Evolutionary conservation across 1,139 yeast genomes (phyloP).

Genomic region (Pichia sp.): DNA sequence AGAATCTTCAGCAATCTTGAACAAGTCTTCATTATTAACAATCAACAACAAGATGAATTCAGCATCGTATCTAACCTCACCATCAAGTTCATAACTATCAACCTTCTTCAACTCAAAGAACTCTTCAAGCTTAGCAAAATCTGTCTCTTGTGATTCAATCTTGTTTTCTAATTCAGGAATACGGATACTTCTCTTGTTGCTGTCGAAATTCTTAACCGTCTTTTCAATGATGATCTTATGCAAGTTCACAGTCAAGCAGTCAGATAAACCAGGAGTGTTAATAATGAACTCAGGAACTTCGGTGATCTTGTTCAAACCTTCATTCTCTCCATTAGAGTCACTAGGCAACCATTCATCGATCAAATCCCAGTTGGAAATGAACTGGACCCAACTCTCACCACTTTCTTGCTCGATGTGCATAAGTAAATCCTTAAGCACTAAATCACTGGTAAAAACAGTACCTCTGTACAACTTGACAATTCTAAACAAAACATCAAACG

Average conservation of each 20-base stretch:
- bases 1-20: constrained; percentile 35
- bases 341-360: constrained; percentile 40
- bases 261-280: constrained; percentile 36
- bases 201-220: constrained; percentile 42
- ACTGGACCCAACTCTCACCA: constrained; percentile 56
- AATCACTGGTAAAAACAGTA: constrained; percentile 58
- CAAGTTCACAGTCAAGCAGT: constrained; percentile 53
- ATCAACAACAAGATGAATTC: constrained; percentile 57
- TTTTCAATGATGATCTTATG: constrained; percentile 51
- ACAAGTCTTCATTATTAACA: constrained; percentile 61
- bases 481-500: constrained; percentile 22
- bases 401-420: constrained; percentile 53
- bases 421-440: constrained; percentile 55
- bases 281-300: constrained; percentile 46
- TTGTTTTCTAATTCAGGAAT: constrained; percentile 7
- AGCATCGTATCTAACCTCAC: constrained; percentile 47
- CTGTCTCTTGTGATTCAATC: constrained; percentile 21
- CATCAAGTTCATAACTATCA: constrained; percentile 1
- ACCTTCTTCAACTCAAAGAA: constrained; percentile 10
- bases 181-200: constrained; percentile 23
- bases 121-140: constrained; percentile 30
- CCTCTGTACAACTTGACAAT: constrained; percentile 49
- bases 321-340: not conserved
- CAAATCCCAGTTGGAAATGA: constrained; percentile 67
- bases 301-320: not conserved